phyloP scores from a whole-genome alignment of 306 rosid genomes.

The Dalbergia cochinchinensis region DNA sequence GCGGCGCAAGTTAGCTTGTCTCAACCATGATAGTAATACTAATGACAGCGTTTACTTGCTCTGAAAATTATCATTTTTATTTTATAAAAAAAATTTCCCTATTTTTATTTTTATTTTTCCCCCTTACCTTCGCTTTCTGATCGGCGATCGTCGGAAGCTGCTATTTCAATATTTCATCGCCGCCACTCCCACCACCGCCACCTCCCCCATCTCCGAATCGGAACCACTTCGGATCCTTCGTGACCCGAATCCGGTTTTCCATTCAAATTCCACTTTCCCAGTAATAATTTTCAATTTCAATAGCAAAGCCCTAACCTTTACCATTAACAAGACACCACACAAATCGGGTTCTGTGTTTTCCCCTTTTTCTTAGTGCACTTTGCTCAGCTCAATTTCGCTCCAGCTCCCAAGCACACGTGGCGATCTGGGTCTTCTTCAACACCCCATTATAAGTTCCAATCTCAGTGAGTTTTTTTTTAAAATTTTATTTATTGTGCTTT shows the following conservation, averaged over 20 bases:
- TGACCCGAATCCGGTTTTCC: slow-evolving; percentile 48
- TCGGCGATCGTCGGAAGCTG: slow-evolving; percentile 59
- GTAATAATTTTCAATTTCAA: slow-evolving; percentile 9
- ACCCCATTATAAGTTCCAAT: slow-evolving; percentile 58
- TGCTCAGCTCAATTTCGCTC: slow-evolving; percentile 64
- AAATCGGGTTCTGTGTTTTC: slow-evolving; percentile 57
- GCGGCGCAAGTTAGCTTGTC: slow-evolving; percentile 50
- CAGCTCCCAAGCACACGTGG: slow-evolving; percentile 74
- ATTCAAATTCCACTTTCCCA: slow-evolving; percentile 31
- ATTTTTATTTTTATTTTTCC: slow-evolving; percentile 30
- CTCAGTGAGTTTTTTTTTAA: slow-evolving; percentile 64
- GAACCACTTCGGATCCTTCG: slow-evolving; percentile 38
- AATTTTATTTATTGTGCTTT: slow-evolving; percentile 8
- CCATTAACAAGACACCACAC: slow-evolving; percentile 37
- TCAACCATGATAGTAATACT: slow-evolving; percentile 46
- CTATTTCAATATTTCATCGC: slow-evolving; percentile 45
- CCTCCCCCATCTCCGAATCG: slow-evolving; percentile 6
- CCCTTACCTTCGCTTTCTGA: slow-evolving; percentile 39
- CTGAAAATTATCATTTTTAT: slow-evolving; percentile 51
- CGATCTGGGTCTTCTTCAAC: slow-evolving; percentile 82
- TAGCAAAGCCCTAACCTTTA: slow-evolving; percentile 40
- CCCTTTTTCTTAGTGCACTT: slow-evolving; percentile 53
- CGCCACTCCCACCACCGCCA: slow-evolving; percentile 42
- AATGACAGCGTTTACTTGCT: slow-evolving; percentile 47
- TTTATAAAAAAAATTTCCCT: slow-evolving; percentile 43